Base-by-base conservation (phyloP, 176 grass and related monocot species). In the Carex kokanica region DNA sequence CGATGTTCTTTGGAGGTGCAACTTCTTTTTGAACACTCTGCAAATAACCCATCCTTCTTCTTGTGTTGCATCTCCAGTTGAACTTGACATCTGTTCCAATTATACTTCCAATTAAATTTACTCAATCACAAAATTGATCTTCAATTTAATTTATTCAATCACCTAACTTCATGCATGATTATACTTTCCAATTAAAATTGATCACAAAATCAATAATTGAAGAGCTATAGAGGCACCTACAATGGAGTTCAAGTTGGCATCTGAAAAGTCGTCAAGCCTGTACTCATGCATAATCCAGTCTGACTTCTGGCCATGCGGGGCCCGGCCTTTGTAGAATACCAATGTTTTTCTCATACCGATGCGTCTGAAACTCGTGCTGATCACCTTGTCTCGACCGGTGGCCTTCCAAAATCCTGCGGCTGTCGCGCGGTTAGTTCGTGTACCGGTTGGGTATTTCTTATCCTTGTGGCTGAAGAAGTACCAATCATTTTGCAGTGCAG, bases 221-320 rank as follows among this genome's bases (percentile, higher is more conserved):
- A 69, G 12, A 65, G 56, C 5, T 25, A 27, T 15, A 9, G 67
- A 71, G 5, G 27, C 59, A 90, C 91, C 54, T 89, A 97, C 91
- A 21, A 83, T 71, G 27, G 85, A 88, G 0, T 87, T 61, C 31
- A 77, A 23, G 36, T 75, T 74, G 81, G 3, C 8, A 57, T 55
- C 21, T 61, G 66, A 24, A 43, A 32, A 68, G 40, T 91, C 91
- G 34, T 97, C 94, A 34, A 97, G 89, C 21, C 94, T 85, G 85
- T 97, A 97, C 83, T 97, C 94, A 51, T 97, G 94, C 94, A 97
- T 97, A 86, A 97, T 97, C 91, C 91, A 97, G 53, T 97, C 91
- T 9, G 94, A 94, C 25, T 94, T 97, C 58, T 91, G 91, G 47
- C 94, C 94, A 78, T 94, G 94, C 0, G 94, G 94, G 0, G 94